Evolutionary conservation across 2,329 filamentous ascomycete genomes (phyloP), one percentile per base, ranked within the genome.

Genomic region (Botrytis pseudocinerea): DNA sequence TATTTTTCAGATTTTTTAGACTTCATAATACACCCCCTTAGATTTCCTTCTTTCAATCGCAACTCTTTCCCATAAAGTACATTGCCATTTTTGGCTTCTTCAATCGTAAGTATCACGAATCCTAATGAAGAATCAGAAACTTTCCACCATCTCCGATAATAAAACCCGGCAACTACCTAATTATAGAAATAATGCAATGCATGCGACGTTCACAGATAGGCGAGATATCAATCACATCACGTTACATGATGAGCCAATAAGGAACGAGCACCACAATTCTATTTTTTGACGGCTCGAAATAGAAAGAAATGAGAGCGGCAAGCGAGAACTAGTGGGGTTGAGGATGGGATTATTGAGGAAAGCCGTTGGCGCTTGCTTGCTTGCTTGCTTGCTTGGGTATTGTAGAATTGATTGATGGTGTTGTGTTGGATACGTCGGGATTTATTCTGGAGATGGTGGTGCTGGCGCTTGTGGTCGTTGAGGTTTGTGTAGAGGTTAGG

Each of bases 141-240:
- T 35, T 32, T 35, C 42, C 42, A 22, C 10, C 28, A 64, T 16
- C n/a, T 48, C 12, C 32, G 22, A 38, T 20, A n/a, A 38, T 4
- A 25, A 51, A 32, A 35, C 46, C 28, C 20, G 42, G 62, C 25
- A 25, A 28, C n/a, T 12, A 12, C 16, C 28, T 57, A 64, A 64
- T 44, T 64, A 46, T 46, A 64, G 62, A 64, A 64, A 64, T n/a
- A 28, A 32, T 28, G 14, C 28, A 28, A 64, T 65, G 44, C 28
- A 65, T 51, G 42, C 62, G 35, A 32, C 28, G 42, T 42, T 25
- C 28, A 46, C 32, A 22, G 10, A 25, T 48, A 25, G 28, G 28
- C 63, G 28, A 65, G 12, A n/a, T n/a, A 22, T 4, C 20, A n/a
- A 65, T 51, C 62, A 65, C 42, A 44, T 48, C 28, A 25, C 42